Conservation (phyloP, 129 eudicot species). For the Pseudognaphalium luteoalbum region DNA sequence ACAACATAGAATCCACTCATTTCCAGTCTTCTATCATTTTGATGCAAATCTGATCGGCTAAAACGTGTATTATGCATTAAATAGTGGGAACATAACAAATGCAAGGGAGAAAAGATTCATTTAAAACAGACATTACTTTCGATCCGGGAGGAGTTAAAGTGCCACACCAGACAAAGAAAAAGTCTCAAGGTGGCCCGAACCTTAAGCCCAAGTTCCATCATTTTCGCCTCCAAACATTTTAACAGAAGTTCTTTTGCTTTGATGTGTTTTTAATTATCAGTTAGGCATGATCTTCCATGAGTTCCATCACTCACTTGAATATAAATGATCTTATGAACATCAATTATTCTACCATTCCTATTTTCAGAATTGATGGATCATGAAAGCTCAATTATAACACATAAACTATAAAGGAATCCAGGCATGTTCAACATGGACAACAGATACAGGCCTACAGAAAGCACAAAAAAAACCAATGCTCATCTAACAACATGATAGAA, state of each 20-base stretch:
- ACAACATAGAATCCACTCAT: conserved; percentile 10
- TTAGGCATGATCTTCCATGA: conserved; percentile 20
- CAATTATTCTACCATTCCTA: not conserved
- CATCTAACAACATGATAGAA: conserved; percentile 18
- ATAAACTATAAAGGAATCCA: conserved; percentile 6
- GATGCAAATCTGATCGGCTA: conserved; percentile 2
- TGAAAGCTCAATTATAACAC: not conserved
- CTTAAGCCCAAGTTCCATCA: not conserved
- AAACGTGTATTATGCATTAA: not conserved
- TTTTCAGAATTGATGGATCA: not conserved
- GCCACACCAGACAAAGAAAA: not conserved
- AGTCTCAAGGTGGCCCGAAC: not conserved
- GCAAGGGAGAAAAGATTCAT: not conserved
- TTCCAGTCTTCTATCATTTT: conserved; percentile 15
- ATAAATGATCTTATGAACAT: conserved; percentile 10
- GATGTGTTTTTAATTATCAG: not conserved
- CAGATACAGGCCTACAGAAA: not conserved
- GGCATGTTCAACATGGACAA: conserved; percentile 3
- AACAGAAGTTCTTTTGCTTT: not conserved
- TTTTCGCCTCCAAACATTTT: not conserved
- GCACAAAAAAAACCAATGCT: not conserved
- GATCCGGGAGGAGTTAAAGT: not conserved
- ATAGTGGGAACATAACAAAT: not conserved
- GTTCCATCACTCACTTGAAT: conserved; percentile 25
- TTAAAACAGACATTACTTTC: not conserved